A percentile compares a stretch with the other conserved stretches of the same genome.
phyloP scores from a whole-genome alignment of 495 filamentous ascomycete species.

The Xylaria intraflava region DNA sequence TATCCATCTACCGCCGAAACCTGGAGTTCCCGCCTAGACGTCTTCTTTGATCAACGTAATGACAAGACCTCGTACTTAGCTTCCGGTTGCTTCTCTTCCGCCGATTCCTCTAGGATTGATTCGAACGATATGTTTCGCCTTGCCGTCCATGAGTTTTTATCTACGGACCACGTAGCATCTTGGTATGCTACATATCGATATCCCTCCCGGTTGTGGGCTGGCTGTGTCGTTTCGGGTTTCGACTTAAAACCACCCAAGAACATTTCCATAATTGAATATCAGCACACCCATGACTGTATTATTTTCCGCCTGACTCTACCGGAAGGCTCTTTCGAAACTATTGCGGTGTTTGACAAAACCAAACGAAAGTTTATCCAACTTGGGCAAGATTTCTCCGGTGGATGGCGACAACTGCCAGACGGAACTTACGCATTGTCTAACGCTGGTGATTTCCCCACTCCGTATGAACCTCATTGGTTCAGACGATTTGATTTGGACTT shows the following conservation, averaged over 20 bases:
- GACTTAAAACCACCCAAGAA: background rate
- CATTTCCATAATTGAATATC: background rate
- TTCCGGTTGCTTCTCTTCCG: constrained; percentile 1
- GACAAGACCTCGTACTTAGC: constrained; percentile 16
- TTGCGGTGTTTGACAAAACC: background rate
- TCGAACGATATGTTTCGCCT: background rate
- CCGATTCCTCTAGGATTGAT: no score
- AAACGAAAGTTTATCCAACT: background rate
- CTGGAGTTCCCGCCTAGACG: constrained; percentile 7
- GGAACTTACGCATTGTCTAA: background rate
- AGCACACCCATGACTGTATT: background rate
- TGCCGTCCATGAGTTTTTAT: constrained; percentile 4
- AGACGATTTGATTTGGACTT: background rate
- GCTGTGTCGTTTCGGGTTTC: background rate
- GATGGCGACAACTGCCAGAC: background rate
- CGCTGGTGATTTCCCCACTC: background rate
- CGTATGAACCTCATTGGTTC: background rate
- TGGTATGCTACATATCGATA: background rate
- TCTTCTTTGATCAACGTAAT: constrained; percentile 17
- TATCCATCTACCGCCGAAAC: background rate
- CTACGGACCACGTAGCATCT: background rate
- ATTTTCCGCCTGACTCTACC: background rate
- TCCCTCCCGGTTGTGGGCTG: background rate
- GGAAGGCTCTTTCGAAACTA: no score
- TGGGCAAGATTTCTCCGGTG: background rate